phyloP scores from a whole-genome alignment of 129 eudicot genomes.

The Chrysanthemum seticuspe region DNA sequence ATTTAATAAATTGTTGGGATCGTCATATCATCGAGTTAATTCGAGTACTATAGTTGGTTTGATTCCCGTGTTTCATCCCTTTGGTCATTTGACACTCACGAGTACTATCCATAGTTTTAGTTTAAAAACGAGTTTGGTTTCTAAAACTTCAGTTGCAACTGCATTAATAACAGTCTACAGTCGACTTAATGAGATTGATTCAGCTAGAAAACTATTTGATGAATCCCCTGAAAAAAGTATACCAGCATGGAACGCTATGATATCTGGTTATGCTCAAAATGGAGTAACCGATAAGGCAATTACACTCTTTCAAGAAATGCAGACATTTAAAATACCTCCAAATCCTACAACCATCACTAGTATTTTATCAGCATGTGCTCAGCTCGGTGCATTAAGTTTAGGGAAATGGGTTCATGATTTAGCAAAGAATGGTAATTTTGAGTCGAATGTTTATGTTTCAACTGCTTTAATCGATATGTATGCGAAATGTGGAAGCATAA shows the following conservation, averaged over 20 bases:
- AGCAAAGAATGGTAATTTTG: constrained; percentile 50
- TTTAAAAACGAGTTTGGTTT: constrained; percentile 49
- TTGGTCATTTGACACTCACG: constrained; percentile 60
- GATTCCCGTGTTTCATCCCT: constrained; percentile 73
- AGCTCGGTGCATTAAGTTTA: constrained; percentile 77
- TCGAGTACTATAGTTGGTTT: constrained; percentile 79
- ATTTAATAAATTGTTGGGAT: constrained; percentile 47
- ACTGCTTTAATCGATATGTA: constrained; percentile 96
- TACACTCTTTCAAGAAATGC: constrained; percentile 78
- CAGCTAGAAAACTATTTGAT: constrained; percentile 68
- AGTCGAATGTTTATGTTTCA: constrained; percentile 60
- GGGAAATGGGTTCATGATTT: constrained; percentile 92
- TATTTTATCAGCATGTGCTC: constrained; percentile 93
- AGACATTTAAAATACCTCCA: constrained; percentile 52
- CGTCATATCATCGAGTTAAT: constrained; percentile 52
- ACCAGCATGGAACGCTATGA: constrained; percentile 96
- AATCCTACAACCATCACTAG: constrained; percentile 90
- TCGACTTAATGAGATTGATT: constrained; percentile 69
- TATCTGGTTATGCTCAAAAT: constrained; percentile 93
- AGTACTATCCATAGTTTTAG: constrained; percentile 67
- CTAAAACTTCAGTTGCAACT: constrained; percentile 67
- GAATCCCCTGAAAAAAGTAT: constrained; percentile 70
- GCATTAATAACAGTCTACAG: constrained; percentile 81
- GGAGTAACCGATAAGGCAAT: constrained; percentile 77
- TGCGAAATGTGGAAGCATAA: constrained; percentile 89